phyloP scores from a whole-genome alignment of 805 yeast species.

The Barnettozyma salicaria region DNA sequence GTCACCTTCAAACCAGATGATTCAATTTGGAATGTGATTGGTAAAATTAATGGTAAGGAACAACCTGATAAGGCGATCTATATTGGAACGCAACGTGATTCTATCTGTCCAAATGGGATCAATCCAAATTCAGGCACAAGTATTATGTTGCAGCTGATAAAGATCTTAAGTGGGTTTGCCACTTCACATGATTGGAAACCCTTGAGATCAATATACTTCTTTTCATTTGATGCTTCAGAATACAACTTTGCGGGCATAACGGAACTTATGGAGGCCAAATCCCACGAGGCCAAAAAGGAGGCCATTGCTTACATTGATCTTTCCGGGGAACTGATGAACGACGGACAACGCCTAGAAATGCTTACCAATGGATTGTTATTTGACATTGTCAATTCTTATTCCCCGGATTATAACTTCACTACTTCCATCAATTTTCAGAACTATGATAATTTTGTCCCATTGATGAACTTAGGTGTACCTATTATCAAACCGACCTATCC shows the following conservation, averaged over 20 bases:
- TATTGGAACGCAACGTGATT: conserved; percentile 79
- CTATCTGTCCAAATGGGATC: conserved; percentile 69
- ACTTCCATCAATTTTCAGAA: conserved; percentile 28
- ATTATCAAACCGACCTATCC: conserved; percentile 56
- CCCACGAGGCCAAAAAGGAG: conserved; percentile 48
- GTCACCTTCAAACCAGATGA: conserved; percentile 39
- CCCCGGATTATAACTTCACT: conserved; percentile 23
- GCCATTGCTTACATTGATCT: conserved; percentile 71
- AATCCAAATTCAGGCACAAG: conserved; percentile 72
- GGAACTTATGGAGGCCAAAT: conserved; percentile 59
- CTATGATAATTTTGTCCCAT: conserved; percentile 64
- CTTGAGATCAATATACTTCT: conserved; percentile 71
- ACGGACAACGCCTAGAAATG: conserved; percentile 46
- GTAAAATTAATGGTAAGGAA: conserved; percentile 73
- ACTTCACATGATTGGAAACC: conserved; percentile 75
- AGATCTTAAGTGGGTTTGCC: conserved; percentile 58
- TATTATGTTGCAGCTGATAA: conserved; percentile 62
- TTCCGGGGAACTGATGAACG: conserved; percentile 45
- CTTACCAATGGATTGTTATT: conserved; percentile 63
- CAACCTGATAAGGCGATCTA: conserved; percentile 67
- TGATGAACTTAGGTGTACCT: conserved; percentile 61
- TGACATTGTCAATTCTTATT: conserved; percentile 27
- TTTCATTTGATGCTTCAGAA: conserved; percentile 76
- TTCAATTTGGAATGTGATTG: conserved; percentile 72
- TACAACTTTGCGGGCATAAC: conserved; percentile 83